Evolutionary conservation across 768 basidiomycete species (phyloP).

Genomic region (Naganishia antarctica): DNA sequence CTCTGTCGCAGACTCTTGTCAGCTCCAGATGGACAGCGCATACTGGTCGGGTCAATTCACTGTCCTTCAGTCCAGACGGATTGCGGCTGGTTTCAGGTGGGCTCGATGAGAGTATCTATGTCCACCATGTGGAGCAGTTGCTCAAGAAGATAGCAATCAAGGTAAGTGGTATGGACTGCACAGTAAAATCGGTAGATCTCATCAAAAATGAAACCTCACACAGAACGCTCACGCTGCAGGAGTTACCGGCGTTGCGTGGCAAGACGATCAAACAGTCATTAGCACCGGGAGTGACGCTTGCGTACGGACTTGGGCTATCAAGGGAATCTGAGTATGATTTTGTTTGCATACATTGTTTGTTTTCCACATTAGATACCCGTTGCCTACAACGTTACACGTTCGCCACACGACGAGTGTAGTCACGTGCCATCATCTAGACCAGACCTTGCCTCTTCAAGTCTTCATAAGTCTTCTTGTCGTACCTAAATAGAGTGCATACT

Average conservation of each 20-base stretch:
- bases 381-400: no score
- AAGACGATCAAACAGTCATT: constrained; percentile 58
- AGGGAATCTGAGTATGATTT: not conserved
- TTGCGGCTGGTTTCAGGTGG: constrained; percentile 78
- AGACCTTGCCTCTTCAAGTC: constrained; percentile 93
- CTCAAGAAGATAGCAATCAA: constrained; percentile 72
- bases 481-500: constrained; percentile 42
- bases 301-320: constrained; percentile 54
- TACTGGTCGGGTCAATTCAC: constrained; percentile 69
- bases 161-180: no score
- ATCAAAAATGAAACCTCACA: not conserved
- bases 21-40: constrained; percentile 80
- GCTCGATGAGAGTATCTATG: constrained; percentile 85
- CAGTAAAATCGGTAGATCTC: not conserved
- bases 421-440: constrained; percentile 51
- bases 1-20: constrained; percentile 30
- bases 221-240: constrained; percentile 78
- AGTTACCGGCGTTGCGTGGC: constrained; percentile 74
- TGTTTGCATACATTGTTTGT: constrained; percentile 5
- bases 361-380: not conserved
- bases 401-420: no score
- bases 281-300: constrained; percentile 78
- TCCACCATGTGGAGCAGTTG: constrained; percentile 68
- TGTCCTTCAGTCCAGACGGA: constrained; percentile 70
- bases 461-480: constrained; percentile 96